Conservation (phyloP, 495 filamentous ascomycete genomes). For the Lophiostoma macrostomum region DNA sequence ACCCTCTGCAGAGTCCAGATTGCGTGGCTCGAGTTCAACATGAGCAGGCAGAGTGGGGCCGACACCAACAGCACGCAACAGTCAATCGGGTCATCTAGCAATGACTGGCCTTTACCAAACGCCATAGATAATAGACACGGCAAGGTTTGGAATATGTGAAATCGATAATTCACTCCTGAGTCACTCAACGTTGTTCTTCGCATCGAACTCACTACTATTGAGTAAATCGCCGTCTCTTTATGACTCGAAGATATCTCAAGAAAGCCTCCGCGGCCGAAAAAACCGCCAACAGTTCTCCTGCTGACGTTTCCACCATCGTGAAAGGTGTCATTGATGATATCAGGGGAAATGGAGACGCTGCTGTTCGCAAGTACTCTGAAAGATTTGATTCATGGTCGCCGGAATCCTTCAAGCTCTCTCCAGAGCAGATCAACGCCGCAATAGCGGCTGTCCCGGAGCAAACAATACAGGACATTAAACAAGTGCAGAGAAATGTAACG, state of each 20-base stretch:
- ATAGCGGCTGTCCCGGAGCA: too few relatives aligned
- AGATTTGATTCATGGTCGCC: conserved; percentile 58
- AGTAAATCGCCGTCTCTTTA: neutral
- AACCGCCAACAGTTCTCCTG: neutral
- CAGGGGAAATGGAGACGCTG: conserved; percentile 46
- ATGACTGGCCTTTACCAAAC: too few relatives aligned
- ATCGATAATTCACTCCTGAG: too few relatives aligned
- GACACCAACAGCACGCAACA: too few relatives aligned
- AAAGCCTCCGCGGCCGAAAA: neutral
- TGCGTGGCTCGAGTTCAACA: too few relatives aligned
- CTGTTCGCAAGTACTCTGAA: conserved; percentile 50
- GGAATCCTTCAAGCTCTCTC: conserved; percentile 43
- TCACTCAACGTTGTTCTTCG: neutral
- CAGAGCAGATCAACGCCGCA: conserved; percentile 41
- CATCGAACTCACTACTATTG: neutral
- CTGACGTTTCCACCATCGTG: conserved; percentile 38
- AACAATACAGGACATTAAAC: too few relatives aligned
- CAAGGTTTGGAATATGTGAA: too few relatives aligned
- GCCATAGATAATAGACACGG: too few relatives aligned
- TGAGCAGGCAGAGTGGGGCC: too few relatives aligned
- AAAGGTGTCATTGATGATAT: conserved; percentile 51
- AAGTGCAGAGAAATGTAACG: too few relatives aligned
- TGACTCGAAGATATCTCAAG: conserved; percentile 2
- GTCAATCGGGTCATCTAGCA: too few relatives aligned
- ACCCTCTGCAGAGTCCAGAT: too few relatives aligned